A percentile compares a stretch with the other conserved stretches of the same genome.
Conservation (phyloP, 345 rosid species). For the Conringia planisiliqua region DNA sequence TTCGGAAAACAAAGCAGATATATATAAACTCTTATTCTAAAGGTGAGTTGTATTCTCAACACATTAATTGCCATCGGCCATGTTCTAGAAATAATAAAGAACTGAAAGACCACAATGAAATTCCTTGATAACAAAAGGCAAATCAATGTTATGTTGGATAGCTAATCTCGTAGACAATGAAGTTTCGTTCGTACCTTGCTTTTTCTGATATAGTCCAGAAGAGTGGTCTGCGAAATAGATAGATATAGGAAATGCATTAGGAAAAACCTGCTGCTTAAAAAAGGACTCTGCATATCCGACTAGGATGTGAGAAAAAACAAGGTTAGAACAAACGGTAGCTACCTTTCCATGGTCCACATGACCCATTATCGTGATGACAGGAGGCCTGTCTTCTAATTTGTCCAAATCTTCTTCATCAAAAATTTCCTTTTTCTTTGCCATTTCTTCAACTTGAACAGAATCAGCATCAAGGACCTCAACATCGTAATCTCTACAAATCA, state of each 20-base stretch:
- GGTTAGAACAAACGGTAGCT: constrained; percentile 8
- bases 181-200: constrained; percentile 71
- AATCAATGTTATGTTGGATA: neutral
- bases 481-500: constrained; percentile 79
- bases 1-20: neutral
- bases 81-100: neutral
- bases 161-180: constrained; percentile 13
- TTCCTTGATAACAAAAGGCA: neutral
- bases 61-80: neutral
- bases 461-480: constrained; percentile 87
- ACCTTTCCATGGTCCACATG: constrained; percentile 99
- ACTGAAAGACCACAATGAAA: neutral
- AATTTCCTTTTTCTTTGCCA: constrained; percentile 84
- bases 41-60: neutral
- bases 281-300: neutral
- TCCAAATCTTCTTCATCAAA: constrained; percentile 87
- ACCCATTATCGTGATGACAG: constrained; percentile 99
- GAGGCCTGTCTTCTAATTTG: constrained; percentile 89
- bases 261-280: constrained; percentile 9
- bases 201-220: constrained; percentile 87
- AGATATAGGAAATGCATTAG: constrained; percentile 35
- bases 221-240: constrained; percentile 74
- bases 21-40: neutral
- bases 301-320: neutral
- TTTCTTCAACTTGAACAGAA: constrained; percentile 72